Evolutionary conservation across 75 land plant genomes (phyloP), one percentile per base, ranked within the genome.

Genomic region (Pinus tabuliformis): DNA sequence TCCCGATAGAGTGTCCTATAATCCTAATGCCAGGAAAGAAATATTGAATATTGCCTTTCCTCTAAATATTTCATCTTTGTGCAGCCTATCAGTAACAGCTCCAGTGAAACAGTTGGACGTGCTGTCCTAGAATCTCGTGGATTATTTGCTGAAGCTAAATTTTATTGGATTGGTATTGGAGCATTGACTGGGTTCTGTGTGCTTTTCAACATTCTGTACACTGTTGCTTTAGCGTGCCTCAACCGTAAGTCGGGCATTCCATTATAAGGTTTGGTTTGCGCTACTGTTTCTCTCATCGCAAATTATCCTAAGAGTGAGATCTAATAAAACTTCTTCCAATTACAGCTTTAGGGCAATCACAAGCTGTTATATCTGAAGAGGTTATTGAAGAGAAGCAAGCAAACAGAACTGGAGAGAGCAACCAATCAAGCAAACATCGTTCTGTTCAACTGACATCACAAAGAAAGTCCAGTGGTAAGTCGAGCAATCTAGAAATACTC

Each of bases 341-440:
- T 80, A 63, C 83, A 92, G 92, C 94, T 54, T 62, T 88, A 56
- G 92, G 80, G 15, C 86, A 85, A 77, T 57, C 81, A 58, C 89
- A 88, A 77, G 87, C 86, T 49, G 73, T 82, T 33, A 75, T 86
- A 61, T 72, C 85, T 11, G 85, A 88, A 76, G 92, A 85, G 37
- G 58, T 80, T 20, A 65, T 83, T 42, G 70, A 63, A 17, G 80
- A 86, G 59, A 74, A 75, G 39, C 58, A 77, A 22, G 75, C 52
- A 20, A 75, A 66, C 56, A 72, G 73, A 36, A 75, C 76, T 8
- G 78, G 78, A n/a, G 78, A 80, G 59, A 64, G 75, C 1, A 81
- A 30, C 20, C 14, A 21, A 30, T 39, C 26, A 8, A 17, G 15
- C 22, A 60, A 73, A 28, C 56, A 3, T n/a, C 17, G 18, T 4